Conservation (phyloP, 2,329 filamentous ascomycete genomes). For the Phialocephala subalpina region DNA sequence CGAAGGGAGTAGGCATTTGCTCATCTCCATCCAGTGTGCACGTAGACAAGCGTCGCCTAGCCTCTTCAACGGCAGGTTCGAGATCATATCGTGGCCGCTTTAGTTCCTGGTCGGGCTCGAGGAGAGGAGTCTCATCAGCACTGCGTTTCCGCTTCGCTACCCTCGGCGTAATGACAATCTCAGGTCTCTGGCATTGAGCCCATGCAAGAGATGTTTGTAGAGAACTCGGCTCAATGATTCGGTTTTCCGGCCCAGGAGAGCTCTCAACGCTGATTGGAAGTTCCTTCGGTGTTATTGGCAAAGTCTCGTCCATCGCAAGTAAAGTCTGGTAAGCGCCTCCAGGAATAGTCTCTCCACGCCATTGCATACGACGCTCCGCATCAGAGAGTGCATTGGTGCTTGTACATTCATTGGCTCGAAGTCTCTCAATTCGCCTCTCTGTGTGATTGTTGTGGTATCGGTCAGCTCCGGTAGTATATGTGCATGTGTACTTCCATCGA, state of each 20-base stretch:
- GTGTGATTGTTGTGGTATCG: slow-evolving; percentile 34
- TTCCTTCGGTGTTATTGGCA: not conserved
- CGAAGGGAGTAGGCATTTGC: not conserved
- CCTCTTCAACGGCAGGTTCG: slow-evolving; percentile 18
- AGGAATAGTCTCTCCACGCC: slow-evolving; percentile 49
- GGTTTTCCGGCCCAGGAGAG: not conserved
- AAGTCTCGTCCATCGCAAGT: slow-evolving; percentile 26
- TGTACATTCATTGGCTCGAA: slow-evolving; percentile 29
- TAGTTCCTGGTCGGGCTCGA: not conserved
- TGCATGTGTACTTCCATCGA: slow-evolving; percentile 55
- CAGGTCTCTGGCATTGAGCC: not conserved
- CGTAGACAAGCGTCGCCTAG: slow-evolving; percentile 18
- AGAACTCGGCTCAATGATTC: not conserved
- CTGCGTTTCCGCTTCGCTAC: slow-evolving; percentile 19
- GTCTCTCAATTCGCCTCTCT: slow-evolving; percentile 34
- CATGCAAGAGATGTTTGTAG: not conserved
- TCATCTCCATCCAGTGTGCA: not conserved
- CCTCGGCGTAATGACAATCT: not conserved
- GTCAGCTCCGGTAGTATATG: slow-evolving; percentile 33
- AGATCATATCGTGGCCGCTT: slow-evolving; percentile 12
- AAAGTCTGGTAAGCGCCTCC: slow-evolving; percentile 50
- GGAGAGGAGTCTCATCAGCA: not conserved
- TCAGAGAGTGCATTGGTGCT: slow-evolving; percentile 21
- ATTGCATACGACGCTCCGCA: slow-evolving; percentile 38
- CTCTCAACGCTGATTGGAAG: not conserved